Conservation (phyloP, 1,139 yeast genomes). For the Blastobotrys ciferrii region DNA sequence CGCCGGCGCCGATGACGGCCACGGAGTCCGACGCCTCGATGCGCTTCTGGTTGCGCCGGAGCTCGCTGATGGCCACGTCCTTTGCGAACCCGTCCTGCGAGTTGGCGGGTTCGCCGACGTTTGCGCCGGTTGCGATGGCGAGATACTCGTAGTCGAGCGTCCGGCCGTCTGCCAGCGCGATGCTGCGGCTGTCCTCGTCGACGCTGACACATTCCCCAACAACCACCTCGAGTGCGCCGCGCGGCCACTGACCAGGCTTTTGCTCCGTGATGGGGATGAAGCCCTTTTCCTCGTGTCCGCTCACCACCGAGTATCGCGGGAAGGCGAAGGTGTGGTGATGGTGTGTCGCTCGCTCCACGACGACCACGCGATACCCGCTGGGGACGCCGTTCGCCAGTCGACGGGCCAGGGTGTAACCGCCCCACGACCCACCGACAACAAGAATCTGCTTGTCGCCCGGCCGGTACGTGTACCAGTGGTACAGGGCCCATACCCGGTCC, state of each 20-base stretch:
- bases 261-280: slow-evolving; percentile 20
- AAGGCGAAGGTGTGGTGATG: slow-evolving; percentile 23
- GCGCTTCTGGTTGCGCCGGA: slow-evolving; percentile 12
- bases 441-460: slow-evolving; percentile 20
- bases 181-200: not conserved
- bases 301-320: slow-evolving; percentile 22
- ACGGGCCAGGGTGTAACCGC: slow-evolving; percentile 21
- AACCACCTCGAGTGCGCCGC: slow-evolving; percentile 11
- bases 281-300: slow-evolving; percentile 21
- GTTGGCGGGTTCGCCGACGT: slow-evolving; percentile 5
- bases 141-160: slow-evolving; percentile 2
- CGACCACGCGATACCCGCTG: slow-evolving; percentile 19
- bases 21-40: slow-evolving; percentile 20
- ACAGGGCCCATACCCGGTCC: not conserved
- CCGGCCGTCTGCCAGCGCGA: not conserved
- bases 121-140: slow-evolving; percentile 1
- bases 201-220: not conserved
- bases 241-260: slow-evolving; percentile 12
- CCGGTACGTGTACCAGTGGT: slow-evolving; percentile 15
- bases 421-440: slow-evolving; percentile 24
- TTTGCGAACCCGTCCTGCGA: not conserved
- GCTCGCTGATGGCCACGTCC: slow-evolving; percentile 1
- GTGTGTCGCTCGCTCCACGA: slow-evolving; percentile 19
- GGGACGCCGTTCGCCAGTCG: slow-evolving; percentile 17
- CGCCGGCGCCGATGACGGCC: slow-evolving; percentile 30